Conservation (phyloP, 805 yeast species). For the Ogataea neopini region DNA sequence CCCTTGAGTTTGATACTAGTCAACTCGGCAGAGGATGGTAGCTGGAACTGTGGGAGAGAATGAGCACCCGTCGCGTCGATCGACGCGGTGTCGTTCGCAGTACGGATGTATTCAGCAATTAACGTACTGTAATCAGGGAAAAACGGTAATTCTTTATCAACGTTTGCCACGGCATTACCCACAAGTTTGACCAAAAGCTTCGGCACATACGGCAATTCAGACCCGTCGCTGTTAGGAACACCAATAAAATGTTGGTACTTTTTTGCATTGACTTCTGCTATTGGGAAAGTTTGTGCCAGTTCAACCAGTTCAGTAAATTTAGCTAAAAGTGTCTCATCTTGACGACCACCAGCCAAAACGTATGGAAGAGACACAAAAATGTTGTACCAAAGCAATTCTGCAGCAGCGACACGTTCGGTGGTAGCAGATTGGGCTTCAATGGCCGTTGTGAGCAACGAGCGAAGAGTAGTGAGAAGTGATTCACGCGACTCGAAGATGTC, state of each 20-base stretch:
- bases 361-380: conserved; percentile 67
- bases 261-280: conserved; percentile 1
- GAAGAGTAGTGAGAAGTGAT: conserved; percentile 42
- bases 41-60: background rate
- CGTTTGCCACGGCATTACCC: conserved; percentile 50
- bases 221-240: conserved; percentile 26
- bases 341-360: conserved; percentile 25
- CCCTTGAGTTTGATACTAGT: background rate
- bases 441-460: conserved; percentile 54
- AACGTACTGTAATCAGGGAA: conserved; percentile 39
- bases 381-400: conserved; percentile 67
- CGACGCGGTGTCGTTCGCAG: conserved; percentile 19
- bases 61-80: background rate
- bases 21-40: background rate
- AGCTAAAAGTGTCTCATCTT: conserved; percentile 30
- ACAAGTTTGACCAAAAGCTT: conserved; percentile 50
- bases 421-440: conserved; percentile 51
- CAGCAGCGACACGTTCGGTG: conserved; percentile 52
- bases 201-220: conserved; percentile 50
- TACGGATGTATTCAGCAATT: conserved; percentile 17
- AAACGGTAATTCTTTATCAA: conserved; percentile 42
- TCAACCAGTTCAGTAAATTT: conserved; percentile 48
- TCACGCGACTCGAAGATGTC: conserved; percentile 59
- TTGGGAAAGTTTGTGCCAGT: conserved; percentile 36
- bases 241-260: conserved; percentile 41